Conservation (phyloP, 2,329 filamentous ascomycete genomes). For the Balansia obtecta region DNA sequence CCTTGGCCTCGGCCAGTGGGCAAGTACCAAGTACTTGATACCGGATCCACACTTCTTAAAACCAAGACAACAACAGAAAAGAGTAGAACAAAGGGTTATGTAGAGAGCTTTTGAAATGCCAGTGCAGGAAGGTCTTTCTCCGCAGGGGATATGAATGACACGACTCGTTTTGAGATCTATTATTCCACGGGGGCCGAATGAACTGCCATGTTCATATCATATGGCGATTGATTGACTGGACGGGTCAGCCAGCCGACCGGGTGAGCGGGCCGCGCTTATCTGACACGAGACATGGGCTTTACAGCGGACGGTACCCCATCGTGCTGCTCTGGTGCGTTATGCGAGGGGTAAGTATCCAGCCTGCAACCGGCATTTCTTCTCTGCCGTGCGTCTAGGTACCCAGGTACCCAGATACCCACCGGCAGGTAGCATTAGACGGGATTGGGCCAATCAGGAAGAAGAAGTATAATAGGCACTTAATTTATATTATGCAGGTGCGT, state of each 20-base stretch:
- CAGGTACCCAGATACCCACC: no score
- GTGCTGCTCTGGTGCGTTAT: background rate
- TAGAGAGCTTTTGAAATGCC: no score
- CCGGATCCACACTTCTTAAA: no score
- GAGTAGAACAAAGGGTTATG: no score
- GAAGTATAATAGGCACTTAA: background rate
- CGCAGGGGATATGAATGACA: no score
- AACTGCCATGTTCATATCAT: background rate
- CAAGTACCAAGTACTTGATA: background rate
- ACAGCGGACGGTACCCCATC: background rate
- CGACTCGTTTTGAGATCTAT: no score
- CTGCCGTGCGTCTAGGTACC: no score
- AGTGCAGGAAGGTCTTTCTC: background rate
- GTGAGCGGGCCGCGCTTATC: conserved; percentile 10
- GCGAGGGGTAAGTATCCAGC: background rate
- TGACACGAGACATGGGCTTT: conserved; percentile 7
- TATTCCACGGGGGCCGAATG: background rate
- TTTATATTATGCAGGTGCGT: background rate
- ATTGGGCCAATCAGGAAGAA: no score
- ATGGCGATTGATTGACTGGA: background rate
- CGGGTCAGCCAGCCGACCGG: background rate
- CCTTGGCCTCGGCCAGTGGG: background rate
- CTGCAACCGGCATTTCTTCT: no score
- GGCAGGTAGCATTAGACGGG: no score
- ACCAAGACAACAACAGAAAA: no score